phyloP scores from a whole-genome alignment of 2,329 filamentous ascomycete genomes.

The Verticillium dahliae region DNA sequence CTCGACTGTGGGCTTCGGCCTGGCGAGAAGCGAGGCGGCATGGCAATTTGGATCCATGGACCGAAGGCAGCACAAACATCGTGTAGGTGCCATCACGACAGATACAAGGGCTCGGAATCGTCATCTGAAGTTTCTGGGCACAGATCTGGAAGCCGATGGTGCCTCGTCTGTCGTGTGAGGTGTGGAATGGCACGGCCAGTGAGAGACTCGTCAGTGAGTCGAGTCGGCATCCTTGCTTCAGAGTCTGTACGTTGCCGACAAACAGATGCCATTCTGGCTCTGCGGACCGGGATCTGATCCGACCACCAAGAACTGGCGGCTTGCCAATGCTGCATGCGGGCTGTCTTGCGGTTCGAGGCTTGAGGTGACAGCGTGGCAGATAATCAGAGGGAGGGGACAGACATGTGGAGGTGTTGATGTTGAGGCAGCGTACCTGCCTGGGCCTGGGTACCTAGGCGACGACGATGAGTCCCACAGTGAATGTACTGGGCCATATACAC shows the following conservation, averaged over 20 bases:
- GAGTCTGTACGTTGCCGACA: not conserved
- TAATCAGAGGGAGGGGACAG: no score
- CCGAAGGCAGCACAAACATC: not conserved
- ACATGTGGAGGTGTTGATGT: no score
- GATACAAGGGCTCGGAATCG: not conserved
- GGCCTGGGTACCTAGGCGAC: no score
- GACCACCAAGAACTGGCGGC: not conserved
- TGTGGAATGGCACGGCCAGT: not conserved
- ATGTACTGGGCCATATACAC: no score
- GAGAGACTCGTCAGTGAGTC: no score
- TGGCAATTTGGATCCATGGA: not conserved
- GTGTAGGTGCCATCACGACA: not conserved
- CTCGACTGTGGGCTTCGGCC: not conserved
- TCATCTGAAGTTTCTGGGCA: not conserved
- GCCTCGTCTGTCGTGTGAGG: not conserved
- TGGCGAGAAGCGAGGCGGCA: not conserved
- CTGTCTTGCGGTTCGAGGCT: not conserved
- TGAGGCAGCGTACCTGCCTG: no score
- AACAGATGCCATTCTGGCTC: not conserved
- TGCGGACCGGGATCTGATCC: not conserved
- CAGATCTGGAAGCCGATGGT: not conserved
- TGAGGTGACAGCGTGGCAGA: not conserved
- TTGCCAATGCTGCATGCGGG: not conserved
- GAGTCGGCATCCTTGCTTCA: not conserved
- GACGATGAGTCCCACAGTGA: no score